Conservation (phyloP, 1,284 basidiomycete species). For the Meira nashicola region DNA sequence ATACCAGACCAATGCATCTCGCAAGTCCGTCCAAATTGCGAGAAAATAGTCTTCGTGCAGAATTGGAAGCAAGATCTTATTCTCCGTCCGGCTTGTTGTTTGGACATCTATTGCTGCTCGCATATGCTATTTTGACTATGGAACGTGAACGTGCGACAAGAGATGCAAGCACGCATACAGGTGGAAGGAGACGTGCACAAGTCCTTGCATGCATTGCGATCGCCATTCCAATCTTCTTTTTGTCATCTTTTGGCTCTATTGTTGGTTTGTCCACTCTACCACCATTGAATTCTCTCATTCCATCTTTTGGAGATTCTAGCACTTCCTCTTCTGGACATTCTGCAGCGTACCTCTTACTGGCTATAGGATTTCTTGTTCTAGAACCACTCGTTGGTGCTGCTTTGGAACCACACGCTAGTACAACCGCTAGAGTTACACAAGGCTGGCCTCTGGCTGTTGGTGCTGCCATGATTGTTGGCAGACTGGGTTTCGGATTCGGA, state of each 20-base stretch:
- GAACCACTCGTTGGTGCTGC: slow-evolving; percentile 44
- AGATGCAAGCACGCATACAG: slow-evolving; percentile 29
- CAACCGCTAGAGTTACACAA: slow-evolving; percentile 34
- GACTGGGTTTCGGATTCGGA: slow-evolving; percentile 37
- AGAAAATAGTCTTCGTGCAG: slow-evolving; percentile 16
- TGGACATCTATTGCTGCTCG: slow-evolving; percentile 32
- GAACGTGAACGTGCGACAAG: slow-evolving; percentile 38
- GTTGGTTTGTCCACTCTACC: slow-evolving; percentile 16
- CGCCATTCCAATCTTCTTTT: slow-evolving; percentile 30
- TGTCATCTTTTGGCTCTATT: slow-evolving; percentile 25
- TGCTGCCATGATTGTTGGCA: slow-evolving; percentile 34
- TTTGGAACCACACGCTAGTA: slow-evolving; percentile 41
- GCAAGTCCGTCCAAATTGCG: slow-evolving; percentile 19
- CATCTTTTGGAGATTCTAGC: slow-evolving; percentile 7
- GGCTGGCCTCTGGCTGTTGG: slow-evolving; percentile 47
- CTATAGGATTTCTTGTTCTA: slow-evolving; percentile 36
- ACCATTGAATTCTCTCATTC: slow-evolving; percentile 21
- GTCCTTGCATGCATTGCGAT: slow-evolving; percentile 40
- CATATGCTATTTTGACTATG: slow-evolving; percentile 42
- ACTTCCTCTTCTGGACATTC: slow-evolving; percentile 23
- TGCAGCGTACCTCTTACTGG: slow-evolving; percentile 41
- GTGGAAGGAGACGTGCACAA: slow-evolving; percentile 40
- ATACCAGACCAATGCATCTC: slow-evolving; percentile 28
- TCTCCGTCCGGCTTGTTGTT: slow-evolving; percentile 29
- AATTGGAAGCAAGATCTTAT: slow-evolving; percentile 22